phyloP scores from a whole-genome alignment of 805 yeast genomes.

The Kuraishia capsulata region DNA sequence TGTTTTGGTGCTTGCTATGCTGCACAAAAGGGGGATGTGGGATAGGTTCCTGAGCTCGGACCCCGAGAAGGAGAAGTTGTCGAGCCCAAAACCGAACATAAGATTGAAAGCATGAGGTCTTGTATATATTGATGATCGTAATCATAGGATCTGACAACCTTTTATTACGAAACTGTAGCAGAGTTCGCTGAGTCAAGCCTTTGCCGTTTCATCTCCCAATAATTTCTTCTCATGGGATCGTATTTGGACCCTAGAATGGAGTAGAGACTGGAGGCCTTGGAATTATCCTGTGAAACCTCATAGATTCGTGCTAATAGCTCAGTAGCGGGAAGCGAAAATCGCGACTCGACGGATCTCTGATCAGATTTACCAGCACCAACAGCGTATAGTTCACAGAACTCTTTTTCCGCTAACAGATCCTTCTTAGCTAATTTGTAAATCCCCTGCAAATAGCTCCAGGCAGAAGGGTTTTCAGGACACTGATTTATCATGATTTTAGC shows the following conservation, averaged over 20 bases:
- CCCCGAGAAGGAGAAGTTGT: slow-evolving; percentile 12
- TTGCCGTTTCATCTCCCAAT: slow-evolving; percentile 14
- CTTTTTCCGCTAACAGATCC: slow-evolving; percentile 29
- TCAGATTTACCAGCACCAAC: no score
- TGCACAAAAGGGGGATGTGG: slow-evolving; percentile 93
- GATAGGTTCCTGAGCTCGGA: slow-evolving; percentile 42
- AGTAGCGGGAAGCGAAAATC: slow-evolving; percentile 35
- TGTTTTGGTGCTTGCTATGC: slow-evolving; percentile 80
- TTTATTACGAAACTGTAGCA: no score
- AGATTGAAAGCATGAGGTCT: neutral
- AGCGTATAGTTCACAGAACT: slow-evolving; percentile 36
- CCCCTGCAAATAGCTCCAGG: slow-evolving; percentile 80
- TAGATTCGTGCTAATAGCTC: slow-evolving; percentile 52
- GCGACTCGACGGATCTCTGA: no score
- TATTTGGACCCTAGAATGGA: slow-evolving; percentile 33
- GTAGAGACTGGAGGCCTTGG: slow-evolving; percentile 35
- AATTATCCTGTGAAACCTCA: slow-evolving; percentile 15
- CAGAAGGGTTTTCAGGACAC: slow-evolving; percentile 75
- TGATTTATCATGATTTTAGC: slow-evolving; percentile 36
- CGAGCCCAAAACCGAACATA: neutral
- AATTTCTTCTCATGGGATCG: slow-evolving; percentile 20
- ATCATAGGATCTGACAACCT: no score
- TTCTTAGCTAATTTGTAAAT: slow-evolving; percentile 24
- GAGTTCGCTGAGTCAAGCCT: no score
- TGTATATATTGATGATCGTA: slow-evolving; percentile 2